Evolutionary conservation across 495 filamentous ascomycete genomes (phyloP), one percentile per base, ranked within the genome.

Genomic region (Aspergillus mulundensis): DNA sequence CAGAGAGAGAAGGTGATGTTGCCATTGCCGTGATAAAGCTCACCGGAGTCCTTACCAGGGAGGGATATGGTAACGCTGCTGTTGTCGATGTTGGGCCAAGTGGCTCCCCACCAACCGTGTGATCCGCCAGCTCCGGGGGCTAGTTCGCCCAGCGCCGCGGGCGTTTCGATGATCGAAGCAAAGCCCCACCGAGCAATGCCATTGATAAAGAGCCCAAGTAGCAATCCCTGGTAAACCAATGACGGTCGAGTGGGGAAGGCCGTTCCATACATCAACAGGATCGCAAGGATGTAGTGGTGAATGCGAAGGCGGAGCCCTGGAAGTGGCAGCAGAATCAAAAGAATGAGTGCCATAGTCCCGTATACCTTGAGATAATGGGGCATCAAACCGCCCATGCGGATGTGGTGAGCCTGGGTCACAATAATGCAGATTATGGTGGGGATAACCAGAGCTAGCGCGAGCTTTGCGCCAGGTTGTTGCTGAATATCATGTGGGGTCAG

Each of bases 111-210:
- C 71, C 84, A 84, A 0, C 83, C 72, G 41, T 68, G 54, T 11
- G 59, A 57, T 32, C 69, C 73, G 43, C 63, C 68, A 0, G 70
- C 64, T 7, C 65, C 64, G 0, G 69, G 66, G 3, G 66, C 64
- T 49, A 67, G 57, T 57, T 78, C 76, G 32, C 76, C 76, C 38
- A 97, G 69, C 18, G 83, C 82, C 1, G 70, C 81, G 1, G 86
- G 81, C 0, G 94, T 97, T 70, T 97, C 88, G n/a, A 97, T 78
- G 54, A 97, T 82, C 2, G 86, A 82, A 46, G 91, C 92, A 61
- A 95, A 97, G 12, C 91, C 93, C 93, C 93, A 97, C 15, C 93
- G 79, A 12, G 91, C 92, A 57, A 91, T 82, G 16, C 93, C 93
- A 64, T 97, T 96, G 71, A 95, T 82, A 70, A 96, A 96, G 0